Percentiles rank a stretch among this genome's conserved stretches.
phyloP scores from a whole-genome alignment of 441 rosid genomes.

The Euphorbia celastroides region DNA sequence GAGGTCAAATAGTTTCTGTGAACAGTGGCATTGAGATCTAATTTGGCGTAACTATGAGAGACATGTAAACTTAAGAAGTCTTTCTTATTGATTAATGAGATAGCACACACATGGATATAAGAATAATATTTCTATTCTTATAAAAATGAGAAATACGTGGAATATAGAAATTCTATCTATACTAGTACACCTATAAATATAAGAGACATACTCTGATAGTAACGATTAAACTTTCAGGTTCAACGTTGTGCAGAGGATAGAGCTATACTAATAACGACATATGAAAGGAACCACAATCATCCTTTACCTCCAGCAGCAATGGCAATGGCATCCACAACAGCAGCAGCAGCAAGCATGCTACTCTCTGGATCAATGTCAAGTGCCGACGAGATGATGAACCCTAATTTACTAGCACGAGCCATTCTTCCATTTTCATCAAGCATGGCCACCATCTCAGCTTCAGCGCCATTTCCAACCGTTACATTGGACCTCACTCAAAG shows the following conservation, averaged over 20 bases:
- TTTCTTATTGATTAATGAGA: too few species aligned
- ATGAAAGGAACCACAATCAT: constrained; percentile 92
- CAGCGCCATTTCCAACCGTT: constrained; percentile 70
- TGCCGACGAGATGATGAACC: constrained; percentile 72
- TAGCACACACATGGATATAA: too few species aligned
- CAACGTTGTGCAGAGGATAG: constrained; percentile 94
- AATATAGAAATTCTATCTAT: too few species aligned
- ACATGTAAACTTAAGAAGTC: too few species aligned
- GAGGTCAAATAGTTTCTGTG: too few species aligned
- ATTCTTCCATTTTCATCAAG: constrained; percentile 67
- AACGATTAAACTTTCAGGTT: constrained; percentile 53
- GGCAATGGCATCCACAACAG: constrained; percentile 88
- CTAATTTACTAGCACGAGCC: constrained; percentile 67
- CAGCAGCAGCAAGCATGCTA: constrained; percentile 79
- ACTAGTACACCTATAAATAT: too few species aligned
- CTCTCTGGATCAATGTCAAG: constrained; percentile 92
- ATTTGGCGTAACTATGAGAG: too few species aligned
- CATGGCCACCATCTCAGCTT: constrained; percentile 70
- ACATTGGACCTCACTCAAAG: constrained; percentile 68
- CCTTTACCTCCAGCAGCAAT: constrained; percentile 88
- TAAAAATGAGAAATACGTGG: too few species aligned
- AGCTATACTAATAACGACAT: constrained; percentile 72
- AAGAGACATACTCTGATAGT: too few species aligned
- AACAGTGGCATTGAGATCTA: too few species aligned
- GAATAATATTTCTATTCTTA: too few species aligned